Evolutionary conservation across 495 filamentous ascomycete species (phyloP).

Genomic region (Aspergillus panamensis): DNA sequence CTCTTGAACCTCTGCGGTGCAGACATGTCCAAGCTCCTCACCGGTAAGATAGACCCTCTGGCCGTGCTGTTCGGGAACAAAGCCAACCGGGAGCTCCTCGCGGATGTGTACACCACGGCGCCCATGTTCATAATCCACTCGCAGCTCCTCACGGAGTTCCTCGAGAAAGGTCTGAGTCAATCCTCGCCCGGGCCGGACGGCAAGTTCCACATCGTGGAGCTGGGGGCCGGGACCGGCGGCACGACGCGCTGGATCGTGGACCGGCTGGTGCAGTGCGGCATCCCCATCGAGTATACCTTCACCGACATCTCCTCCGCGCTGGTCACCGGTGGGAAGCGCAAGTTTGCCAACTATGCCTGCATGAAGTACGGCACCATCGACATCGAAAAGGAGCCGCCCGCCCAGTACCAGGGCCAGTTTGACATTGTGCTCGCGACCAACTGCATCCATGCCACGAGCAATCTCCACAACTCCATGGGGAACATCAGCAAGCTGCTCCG

Average conservation of each 20-base stretch:
- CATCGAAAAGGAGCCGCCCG: conserved; percentile 30
- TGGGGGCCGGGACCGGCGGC: conserved; percentile 38
- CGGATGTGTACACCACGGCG: not conserved
- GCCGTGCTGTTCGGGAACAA: not conserved
- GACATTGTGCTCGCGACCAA: conserved; percentile 44
- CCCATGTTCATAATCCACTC: not conserved
- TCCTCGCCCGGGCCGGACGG: not conserved
- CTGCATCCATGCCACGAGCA: conserved; percentile 43
- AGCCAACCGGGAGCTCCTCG: not conserved
- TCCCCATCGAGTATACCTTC: conserved; percentile 38
- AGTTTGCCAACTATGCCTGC: conserved; percentile 23
- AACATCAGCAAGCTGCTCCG: conserved; percentile 33
- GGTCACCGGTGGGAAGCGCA: conserved; percentile 29
- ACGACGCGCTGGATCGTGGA: not conserved
- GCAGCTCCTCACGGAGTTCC: not conserved
- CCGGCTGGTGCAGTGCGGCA: not conserved
- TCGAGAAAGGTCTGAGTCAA: not conserved
- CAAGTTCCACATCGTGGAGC: conserved; percentile 35
- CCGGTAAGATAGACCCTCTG: not conserved
- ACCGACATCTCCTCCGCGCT: conserved; percentile 39
- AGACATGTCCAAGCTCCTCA: not conserved
- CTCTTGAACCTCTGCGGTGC: not conserved
- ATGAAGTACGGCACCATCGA: conserved; percentile 31
- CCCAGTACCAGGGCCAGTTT: conserved; percentile 20
- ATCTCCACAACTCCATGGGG: conserved; percentile 23